phyloP scores from a whole-genome alignment of 2,329 filamentous ascomycete genomes.

The Diaporthe capsici region DNA sequence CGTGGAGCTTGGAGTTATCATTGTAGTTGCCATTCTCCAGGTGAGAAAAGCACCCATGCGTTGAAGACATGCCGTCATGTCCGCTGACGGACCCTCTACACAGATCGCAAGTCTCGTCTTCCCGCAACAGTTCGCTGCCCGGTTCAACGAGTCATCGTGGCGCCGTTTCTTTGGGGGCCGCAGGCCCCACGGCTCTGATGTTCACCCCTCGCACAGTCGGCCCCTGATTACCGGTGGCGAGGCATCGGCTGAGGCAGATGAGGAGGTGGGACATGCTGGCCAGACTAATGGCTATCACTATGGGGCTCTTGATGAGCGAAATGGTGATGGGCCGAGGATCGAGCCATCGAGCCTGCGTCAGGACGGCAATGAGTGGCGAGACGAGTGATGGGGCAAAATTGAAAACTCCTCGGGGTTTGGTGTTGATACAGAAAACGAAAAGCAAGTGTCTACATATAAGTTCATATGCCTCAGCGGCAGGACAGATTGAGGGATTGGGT shows the following conservation, averaged over 20 bases:
- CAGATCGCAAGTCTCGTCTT: conserved; percentile 33
- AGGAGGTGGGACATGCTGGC: conserved; percentile 11
- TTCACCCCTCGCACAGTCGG: conserved; percentile 3
- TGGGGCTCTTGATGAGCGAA: conserved; percentile 21
- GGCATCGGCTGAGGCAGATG: conserved; percentile 30
- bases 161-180: conserved; percentile 3
- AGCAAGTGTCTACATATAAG: not conserved
- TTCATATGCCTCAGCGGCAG: not conserved
- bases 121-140: conserved; percentile 17
- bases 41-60: conserved; percentile 49
- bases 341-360: conserved; percentile 33
- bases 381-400: not conserved
- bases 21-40: conserved; percentile 69
- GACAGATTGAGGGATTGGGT: not conserved
- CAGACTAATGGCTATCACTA: conserved; percentile 26
- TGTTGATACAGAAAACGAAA: not conserved
- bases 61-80: not conserved
- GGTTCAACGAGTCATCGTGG: conserved; percentile 13
- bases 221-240: conserved; percentile 32
- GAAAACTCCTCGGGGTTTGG: too few relatives aligned
- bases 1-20: conserved; percentile 67
- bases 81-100: not conserved
- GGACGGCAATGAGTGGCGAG: conserved; percentile 35
- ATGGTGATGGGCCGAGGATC: conserved; percentile 18
- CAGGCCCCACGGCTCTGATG: not conserved